Evolutionary conservation across 345 rosid species (phyloP).

Genomic region (Lepidium sativum): DNA sequence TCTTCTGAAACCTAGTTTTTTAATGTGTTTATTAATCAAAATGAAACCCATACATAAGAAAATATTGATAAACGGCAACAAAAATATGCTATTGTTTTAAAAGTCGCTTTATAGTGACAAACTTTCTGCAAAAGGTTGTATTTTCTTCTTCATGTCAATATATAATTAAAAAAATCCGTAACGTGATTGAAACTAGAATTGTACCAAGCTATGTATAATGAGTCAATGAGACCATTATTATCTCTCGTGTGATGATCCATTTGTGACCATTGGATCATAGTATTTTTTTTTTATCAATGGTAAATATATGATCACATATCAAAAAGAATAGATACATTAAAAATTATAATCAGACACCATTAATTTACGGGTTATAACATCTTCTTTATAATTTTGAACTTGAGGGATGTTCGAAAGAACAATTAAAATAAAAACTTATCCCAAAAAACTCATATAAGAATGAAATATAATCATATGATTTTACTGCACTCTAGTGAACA

Average conservation of each 20-base stretch:
- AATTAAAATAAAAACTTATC: too few relatives aligned
- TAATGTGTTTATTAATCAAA: too few relatives aligned
- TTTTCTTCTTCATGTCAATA: not conserved
- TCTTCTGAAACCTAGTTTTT: too few relatives aligned
- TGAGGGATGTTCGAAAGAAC: too few relatives aligned
- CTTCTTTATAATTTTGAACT: too few relatives aligned
- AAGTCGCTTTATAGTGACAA: slow-evolving; percentile 18
- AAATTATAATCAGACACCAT: too few relatives aligned
- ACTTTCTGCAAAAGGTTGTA: slow-evolving; percentile 9
- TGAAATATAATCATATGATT: not conserved
- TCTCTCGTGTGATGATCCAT: not conserved
- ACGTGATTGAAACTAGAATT: not conserved
- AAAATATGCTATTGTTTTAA: not conserved
- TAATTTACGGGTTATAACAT: too few relatives aligned
- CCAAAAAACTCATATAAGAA: too few relatives aligned
- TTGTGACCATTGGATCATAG: slow-evolving; percentile 4
- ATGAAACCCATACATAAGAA: not conserved
- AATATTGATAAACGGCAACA: not conserved
- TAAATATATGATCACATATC: too few relatives aligned
- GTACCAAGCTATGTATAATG: not conserved
- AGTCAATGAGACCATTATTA: not conserved
- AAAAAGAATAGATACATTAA: too few relatives aligned
- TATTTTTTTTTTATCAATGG: too few relatives aligned
- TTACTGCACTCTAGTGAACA: not conserved
- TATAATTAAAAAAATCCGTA: not conserved